Conservation (phyloP, 306 rosid species). For the Hippophae rhamnoides region DNA sequence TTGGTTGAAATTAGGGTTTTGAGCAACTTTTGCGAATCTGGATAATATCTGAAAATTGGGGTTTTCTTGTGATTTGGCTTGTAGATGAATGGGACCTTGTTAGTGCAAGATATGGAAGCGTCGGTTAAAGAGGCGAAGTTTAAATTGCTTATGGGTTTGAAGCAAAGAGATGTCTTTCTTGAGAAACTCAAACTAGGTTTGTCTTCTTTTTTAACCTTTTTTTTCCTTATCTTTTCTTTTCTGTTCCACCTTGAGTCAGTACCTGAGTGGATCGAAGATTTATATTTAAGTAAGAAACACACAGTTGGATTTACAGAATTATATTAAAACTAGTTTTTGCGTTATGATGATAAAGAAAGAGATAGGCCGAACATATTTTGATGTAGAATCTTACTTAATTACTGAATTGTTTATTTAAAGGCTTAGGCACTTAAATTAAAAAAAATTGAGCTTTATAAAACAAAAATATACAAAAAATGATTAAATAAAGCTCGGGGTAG, state of each 20-base stretch:
- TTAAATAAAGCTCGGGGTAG: too few species aligned
- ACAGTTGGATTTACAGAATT: too few species aligned
- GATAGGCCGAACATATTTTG: too few species aligned
- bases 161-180: conserved; percentile 38
- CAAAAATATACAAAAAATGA: too few species aligned
- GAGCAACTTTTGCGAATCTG: neutral
- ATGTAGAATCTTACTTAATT: too few species aligned
- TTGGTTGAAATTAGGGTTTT: conserved; percentile 25
- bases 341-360: too few species aligned
- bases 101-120: conserved; percentile 35
- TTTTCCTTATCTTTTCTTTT: neutral
- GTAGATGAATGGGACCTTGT: conserved; percentile 42
- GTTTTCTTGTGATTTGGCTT: conserved; percentile 13
- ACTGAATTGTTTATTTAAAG: too few species aligned
- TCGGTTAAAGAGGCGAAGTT: conserved; percentile 37
- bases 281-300: too few species aligned
- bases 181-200: conserved; percentile 44
- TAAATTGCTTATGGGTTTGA: conserved; percentile 37
- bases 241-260: neutral
- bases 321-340: too few species aligned
- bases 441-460: too few species aligned
- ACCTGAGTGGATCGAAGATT: neutral
- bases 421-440: too few species aligned
- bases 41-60: conserved; percentile 1
- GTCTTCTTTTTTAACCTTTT: neutral